Percentiles rank a stretch among this genome's conserved stretches.
These are phyloP conservation scores for Tinospora cordifolia DNA, from an alignment of 164 flowering plant genomes.

Conservation along the genomic window DNA sequence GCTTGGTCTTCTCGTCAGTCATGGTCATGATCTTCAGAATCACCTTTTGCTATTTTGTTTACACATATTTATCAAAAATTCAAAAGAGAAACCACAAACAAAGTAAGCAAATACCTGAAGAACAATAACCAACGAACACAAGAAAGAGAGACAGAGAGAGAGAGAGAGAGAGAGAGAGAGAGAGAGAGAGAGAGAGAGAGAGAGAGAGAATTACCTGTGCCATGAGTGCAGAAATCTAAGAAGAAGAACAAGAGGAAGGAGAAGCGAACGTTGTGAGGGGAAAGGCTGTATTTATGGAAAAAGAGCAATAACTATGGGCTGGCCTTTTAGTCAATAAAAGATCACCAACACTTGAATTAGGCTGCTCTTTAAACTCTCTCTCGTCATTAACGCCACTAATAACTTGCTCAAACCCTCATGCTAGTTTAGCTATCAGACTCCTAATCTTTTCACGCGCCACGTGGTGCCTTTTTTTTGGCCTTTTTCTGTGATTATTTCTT, in stretches of 20 bases:
- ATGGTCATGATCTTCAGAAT: conserved; percentile 79
- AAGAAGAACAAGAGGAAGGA: neutral
- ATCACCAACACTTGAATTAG: neutral
- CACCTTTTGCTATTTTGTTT: conserved; percentile 62
- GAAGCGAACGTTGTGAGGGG: neutral
- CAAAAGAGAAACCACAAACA: too few species aligned
- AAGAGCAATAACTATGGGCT: too few species aligned
- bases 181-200: neutral
- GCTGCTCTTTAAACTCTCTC: neutral
- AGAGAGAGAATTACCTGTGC: neutral
- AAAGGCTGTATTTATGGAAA: neutral
- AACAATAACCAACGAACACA: too few species aligned
- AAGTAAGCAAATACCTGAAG: too few species aligned
- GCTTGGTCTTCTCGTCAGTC: conserved; percentile 85
- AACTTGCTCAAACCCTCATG: neutral
- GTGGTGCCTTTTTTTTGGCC: neutral
- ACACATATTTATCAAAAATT: neutral
- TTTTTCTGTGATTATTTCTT: neutral
- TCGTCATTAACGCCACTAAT: neutral
- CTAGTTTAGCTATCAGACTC: neutral
- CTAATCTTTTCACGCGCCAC: neutral
- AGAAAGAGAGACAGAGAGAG: neutral
- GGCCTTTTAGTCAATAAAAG: neutral
- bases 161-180: neutral
- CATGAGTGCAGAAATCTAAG: neutral